These are phyloP conservation scores for Kwoniella sp. DNA, from an alignment of 768 basidiomycete genomes.

Conservation along the genomic window DNA sequence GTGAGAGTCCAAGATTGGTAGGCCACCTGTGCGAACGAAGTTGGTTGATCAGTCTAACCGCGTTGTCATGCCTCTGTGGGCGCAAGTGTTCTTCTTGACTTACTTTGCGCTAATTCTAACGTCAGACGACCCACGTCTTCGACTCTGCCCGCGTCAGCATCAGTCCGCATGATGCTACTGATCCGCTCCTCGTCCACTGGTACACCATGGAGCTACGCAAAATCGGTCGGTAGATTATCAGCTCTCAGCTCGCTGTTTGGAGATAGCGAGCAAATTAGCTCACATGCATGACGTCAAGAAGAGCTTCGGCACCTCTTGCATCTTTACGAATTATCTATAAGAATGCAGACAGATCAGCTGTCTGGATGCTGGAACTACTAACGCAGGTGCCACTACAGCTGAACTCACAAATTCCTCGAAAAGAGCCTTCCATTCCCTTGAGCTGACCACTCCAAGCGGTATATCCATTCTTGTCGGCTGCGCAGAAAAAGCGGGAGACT, in stretches of 20 bases:
- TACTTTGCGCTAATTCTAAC: slow-evolving; percentile 58
- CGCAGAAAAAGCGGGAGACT: slow-evolving; percentile 1
- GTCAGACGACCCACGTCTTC: slow-evolving; percentile 20
- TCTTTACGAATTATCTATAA: slow-evolving; percentile 62
- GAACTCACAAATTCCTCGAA: slow-evolving; percentile 62
- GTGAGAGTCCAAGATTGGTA: slow-evolving; percentile 8
- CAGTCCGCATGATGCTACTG: slow-evolving; percentile 61
- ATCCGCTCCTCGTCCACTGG: slow-evolving; percentile 59
- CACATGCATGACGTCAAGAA: slow-evolving; percentile 64
- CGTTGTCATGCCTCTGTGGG: neutral
- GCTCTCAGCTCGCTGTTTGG: neutral
- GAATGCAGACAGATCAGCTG: slow-evolving; percentile 16
- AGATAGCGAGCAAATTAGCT: neutral
- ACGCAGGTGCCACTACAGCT: neutral
- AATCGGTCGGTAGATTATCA: slow-evolving; percentile 56
- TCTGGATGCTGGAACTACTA: neutral
- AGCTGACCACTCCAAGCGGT: slow-evolving; percentile 61
- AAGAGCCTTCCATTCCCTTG: slow-evolving; percentile 64
- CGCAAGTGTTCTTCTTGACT: slow-evolving; percentile 34
- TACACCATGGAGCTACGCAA: slow-evolving; percentile 57
- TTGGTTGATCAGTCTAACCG: no score
- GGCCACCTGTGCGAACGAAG: neutral
- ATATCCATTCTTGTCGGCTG: slow-evolving; percentile 34
- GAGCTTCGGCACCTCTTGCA: slow-evolving; percentile 60
- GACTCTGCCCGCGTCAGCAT: slow-evolving; percentile 57